Percentiles rank a stretch among this genome's conserved stretches.
Evolutionary conservation across 805 yeast species (phyloP).

Genomic region (Nakazawaea wyomingensis): DNA sequence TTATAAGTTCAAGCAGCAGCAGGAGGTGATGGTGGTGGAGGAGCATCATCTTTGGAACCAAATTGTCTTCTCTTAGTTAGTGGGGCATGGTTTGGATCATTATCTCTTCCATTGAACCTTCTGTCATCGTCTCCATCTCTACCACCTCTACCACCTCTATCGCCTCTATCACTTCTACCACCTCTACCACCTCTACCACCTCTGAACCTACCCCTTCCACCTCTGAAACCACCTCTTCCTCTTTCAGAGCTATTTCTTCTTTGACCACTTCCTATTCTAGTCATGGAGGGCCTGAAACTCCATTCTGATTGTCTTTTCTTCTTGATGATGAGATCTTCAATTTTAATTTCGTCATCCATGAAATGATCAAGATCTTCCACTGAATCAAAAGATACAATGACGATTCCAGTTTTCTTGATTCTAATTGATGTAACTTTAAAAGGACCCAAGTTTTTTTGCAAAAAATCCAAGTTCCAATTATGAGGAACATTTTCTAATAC

Average conservation of each 20-base stretch:
- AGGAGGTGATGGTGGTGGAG: not conserved
- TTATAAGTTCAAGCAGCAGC: not conserved
- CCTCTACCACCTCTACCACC: not conserved
- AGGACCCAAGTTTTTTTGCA: constrained; percentile 1
- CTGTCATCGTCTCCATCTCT: not conserved
- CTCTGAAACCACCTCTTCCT: not conserved
- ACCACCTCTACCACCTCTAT: not conserved
- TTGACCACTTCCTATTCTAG: not conserved
- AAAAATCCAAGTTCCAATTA: constrained; percentile 10
- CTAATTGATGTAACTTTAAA: constrained; percentile 2
- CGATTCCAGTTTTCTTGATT: constrained; percentile 11
- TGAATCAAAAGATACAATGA: constrained; percentile 6
- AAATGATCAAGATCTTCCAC: constrained; percentile 6
- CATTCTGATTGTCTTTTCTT: constrained; percentile 3
- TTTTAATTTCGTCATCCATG: not conserved
- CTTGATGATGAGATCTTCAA: constrained; percentile 3
- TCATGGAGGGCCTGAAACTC: not conserved
- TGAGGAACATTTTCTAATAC: constrained; percentile 10
- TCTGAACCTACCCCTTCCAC: not conserved
- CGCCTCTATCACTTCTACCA: not conserved
- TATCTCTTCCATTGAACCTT: not conserved
- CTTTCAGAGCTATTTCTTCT: not conserved
- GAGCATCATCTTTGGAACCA: not conserved
- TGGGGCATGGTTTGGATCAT: not conserved
- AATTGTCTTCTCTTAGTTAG: not conserved